Conservation (phyloP, 192 early-diverging fungal species). For the Phlyctochytrium planicorne region DNA sequence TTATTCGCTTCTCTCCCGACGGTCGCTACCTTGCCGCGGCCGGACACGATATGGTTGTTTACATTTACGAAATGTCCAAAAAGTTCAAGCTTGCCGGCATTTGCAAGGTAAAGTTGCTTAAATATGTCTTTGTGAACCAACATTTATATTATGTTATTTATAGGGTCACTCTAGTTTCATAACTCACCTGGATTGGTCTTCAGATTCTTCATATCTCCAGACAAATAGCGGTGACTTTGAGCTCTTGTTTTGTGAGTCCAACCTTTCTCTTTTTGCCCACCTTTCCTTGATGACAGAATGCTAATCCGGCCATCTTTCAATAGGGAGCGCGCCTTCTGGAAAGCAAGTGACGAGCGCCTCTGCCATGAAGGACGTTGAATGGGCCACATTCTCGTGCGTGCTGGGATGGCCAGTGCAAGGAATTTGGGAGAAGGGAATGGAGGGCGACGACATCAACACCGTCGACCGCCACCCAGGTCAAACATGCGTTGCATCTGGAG, state of each 20-base stretch:
- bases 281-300: neutral
- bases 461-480: conserved; percentile 9
- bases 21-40: conserved; percentile 24
- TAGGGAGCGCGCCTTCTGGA: neutral
- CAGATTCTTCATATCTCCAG: conserved; percentile 10
- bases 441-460: conserved; percentile 17
- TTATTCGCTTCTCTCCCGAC: conserved; percentile 26
- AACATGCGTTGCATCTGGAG: conserved; percentile 13
- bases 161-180: conserved; percentile 26
- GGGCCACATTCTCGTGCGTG: conserved; percentile 9
- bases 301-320: neutral
- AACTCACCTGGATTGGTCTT: conserved; percentile 25
- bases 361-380: conserved; percentile 10
- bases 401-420: neutral
- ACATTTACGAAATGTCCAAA: conserved; percentile 20
- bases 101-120: conserved; percentile 12
- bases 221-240: conserved; percentile 22
- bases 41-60: conserved; percentile 14
- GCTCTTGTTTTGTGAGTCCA: conserved; percentile 16
- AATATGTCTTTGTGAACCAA: neutral
- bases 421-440: conserved; percentile 13
- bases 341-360: neutral
- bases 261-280: neutral
- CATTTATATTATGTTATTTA: neutral
- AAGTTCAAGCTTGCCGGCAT: conserved; percentile 12